These are phyloP conservation scores for Vanrija humicola DNA, from an alignment of 1,284 basidiomycete genomes.

Conservation along the genomic window DNA sequence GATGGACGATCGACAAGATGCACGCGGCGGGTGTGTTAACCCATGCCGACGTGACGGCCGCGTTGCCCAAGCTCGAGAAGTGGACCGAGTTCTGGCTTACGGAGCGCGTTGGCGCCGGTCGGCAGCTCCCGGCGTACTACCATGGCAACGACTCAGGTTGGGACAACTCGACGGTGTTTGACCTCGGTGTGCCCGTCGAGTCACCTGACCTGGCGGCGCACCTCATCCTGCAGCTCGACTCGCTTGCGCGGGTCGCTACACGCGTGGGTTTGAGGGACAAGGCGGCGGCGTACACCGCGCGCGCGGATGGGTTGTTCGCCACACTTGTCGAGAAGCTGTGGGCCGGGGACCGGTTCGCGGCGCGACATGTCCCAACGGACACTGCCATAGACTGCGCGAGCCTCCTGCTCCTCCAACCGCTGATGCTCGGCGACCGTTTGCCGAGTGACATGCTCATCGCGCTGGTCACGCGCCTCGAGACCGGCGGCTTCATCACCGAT, in stretches of 20 bases:
- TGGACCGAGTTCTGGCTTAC: constrained; percentile 6
- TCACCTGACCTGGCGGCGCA: constrained; percentile 1
- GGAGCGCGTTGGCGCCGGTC: neutral
- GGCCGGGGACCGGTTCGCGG: constrained; percentile 5
- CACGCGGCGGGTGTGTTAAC: neutral
- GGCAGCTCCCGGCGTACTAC: neutral
- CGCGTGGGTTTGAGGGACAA: neutral
- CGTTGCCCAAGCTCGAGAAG: neutral
- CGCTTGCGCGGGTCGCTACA: neutral
- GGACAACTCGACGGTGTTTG: constrained; percentile 3
- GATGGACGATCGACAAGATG: constrained; percentile 5
- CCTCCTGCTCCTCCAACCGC: neutral
- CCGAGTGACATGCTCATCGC: too few relatives aligned
- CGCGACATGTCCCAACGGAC: neutral
- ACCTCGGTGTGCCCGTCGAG: neutral
- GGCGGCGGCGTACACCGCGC: neutral
- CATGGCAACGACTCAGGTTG: constrained; percentile 9
- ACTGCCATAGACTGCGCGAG: neutral
- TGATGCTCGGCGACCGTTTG: too few relatives aligned
- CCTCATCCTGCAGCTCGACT: constrained; percentile 1
- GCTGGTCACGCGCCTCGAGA: constrained; percentile 1
- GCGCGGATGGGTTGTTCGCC: neutral
- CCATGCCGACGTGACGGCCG: neutral
- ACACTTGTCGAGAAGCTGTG: constrained; percentile 1
- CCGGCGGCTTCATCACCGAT: neutral